A percentile compares a stretch with the other conserved stretches of the same genome.
phyloP scores from a whole-genome alignment of 352 stramenopile genomes.

The Pythium biforme region DNA sequence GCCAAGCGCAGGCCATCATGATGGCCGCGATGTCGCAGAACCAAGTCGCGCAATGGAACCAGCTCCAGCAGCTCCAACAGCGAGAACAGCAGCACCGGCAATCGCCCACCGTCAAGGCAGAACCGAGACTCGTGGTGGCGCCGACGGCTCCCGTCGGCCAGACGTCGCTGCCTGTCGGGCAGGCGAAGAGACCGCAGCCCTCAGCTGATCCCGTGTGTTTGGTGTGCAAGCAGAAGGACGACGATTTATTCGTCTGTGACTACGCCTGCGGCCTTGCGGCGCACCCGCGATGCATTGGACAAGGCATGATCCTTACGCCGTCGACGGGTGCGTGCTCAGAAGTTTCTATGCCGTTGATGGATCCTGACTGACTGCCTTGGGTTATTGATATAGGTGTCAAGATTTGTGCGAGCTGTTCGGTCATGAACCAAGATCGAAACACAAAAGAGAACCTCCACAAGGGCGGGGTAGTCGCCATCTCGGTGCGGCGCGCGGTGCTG shows the following conservation, averaged over 20 bases:
- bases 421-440: slow-evolving; percentile 66
- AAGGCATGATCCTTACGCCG: slow-evolving; percentile 45
- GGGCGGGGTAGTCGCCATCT: slow-evolving; percentile 50
- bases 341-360: too few relatives aligned
- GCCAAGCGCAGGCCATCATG: slow-evolving; percentile 24
- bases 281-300: slow-evolving; percentile 57
- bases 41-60: slow-evolving; percentile 2
- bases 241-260: slow-evolving; percentile 52
- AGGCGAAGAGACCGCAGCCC: slow-evolving; percentile 12
- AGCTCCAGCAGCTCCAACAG: slow-evolving; percentile 10
- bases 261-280: slow-evolving; percentile 58
- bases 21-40: slow-evolving; percentile 22
- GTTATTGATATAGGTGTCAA: slow-evolving; percentile 38
- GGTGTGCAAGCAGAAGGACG: slow-evolving; percentile 50
- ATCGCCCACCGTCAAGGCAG: background rate
- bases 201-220: slow-evolving; percentile 34
- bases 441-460: slow-evolving; percentile 73
- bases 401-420: slow-evolving; percentile 69
- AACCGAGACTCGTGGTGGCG: background rate
- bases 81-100: slow-evolving; percentile 3
- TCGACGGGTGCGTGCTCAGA: slow-evolving; percentile 4
- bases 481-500: slow-evolving; percentile 61
- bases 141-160: background rate
- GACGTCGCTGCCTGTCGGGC: background rate
- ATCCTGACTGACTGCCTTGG: too few relatives aligned